Conservation (phyloP, 345 rosid species). For the Citrus glauca region DNA sequence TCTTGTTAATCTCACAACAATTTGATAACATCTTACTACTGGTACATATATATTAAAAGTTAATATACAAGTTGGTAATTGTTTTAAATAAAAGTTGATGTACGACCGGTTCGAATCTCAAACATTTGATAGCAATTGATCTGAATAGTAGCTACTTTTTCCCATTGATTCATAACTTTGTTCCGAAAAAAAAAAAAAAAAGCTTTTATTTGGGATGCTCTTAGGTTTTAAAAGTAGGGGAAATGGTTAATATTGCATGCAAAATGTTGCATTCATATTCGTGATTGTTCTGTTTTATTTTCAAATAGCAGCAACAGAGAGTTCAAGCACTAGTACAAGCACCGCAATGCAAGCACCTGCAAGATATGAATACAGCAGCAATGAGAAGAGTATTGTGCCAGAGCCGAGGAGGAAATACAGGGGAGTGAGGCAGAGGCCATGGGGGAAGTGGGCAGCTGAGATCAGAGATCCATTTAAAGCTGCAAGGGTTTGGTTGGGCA, state of each 20-base stretch:
- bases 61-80: too few species aligned
- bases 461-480: conserved; percentile 89
- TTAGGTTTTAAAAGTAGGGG: too few species aligned
- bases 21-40: too few species aligned
- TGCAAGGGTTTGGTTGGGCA: conserved; percentile 88
- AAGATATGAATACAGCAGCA: conserved; percentile 43
- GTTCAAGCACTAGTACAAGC: conserved; percentile 6
- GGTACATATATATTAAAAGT: too few species aligned
- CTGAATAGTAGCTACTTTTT: too few species aligned
- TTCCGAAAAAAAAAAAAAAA: too few species aligned
- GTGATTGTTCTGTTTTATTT: not conserved
- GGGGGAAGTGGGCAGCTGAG: conserved; percentile 99
- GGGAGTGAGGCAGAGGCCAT: conserved; percentile 89
- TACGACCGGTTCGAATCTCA: too few species aligned
- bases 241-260: not conserved
- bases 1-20: too few species aligned
- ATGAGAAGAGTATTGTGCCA: conserved; percentile 7
- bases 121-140: too few species aligned
- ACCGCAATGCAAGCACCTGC: conserved; percentile 19
- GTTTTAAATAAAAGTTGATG: too few species aligned
- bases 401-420: conserved; percentile 65
- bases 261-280: not conserved
- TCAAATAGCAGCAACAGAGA: conserved; percentile 25
- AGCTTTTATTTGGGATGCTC: too few species aligned
- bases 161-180: too few species aligned